Evolutionary conservation across 2,329 filamentous ascomycete genomes (phyloP).

Genomic region (Curvularia sp.): DNA sequence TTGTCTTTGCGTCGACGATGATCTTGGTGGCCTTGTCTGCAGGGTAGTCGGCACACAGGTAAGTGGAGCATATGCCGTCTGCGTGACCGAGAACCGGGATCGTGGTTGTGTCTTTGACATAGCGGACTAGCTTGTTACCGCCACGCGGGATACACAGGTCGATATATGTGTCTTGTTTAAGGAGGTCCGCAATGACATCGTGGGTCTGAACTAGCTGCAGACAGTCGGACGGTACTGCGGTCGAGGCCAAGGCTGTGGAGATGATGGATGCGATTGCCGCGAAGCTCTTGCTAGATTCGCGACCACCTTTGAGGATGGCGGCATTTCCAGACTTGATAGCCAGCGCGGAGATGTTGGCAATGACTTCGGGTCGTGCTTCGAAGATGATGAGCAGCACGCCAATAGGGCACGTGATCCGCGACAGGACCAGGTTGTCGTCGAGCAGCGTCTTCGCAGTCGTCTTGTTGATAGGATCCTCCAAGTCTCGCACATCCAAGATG

Average conservation of each 20-base stretch:
- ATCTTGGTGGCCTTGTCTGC: constrained; percentile 73
- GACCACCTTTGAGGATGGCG: constrained; percentile 95
- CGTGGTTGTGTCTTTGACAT: constrained; percentile 87
- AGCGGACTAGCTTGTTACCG: constrained; percentile 86
- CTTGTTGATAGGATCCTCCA: constrained; percentile 88
- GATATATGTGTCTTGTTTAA: constrained; percentile 84
- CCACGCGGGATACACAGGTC: constrained; percentile 95
- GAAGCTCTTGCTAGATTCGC: constrained; percentile 96
- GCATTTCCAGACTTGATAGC: constrained; percentile 98
- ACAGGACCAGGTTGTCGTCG: constrained; percentile 83
- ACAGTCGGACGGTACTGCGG: constrained; percentile 80
- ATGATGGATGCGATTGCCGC: constrained; percentile 87
- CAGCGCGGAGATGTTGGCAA: constrained; percentile 94
- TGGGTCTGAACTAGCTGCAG: constrained; percentile 94
- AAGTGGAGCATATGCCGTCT: constrained; percentile 88
- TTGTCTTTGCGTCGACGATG: constrained; percentile 89
- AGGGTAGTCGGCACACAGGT: constrained; percentile 81
- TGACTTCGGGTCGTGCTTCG: constrained; percentile 95
- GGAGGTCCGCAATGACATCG: constrained; percentile 86
- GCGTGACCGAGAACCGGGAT: constrained; percentile 97
- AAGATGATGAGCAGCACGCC: constrained; percentile 99
- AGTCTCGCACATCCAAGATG: constrained; percentile 82
- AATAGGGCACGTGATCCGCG: constrained; percentile 91
- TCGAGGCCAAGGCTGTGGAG: constrained; percentile 73
- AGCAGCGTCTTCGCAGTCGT: constrained; percentile 83